Evolutionary conservation across 1,284 basidiomycete species (phyloP), one percentile per base, ranked within the genome.

Genomic region (Cryptococcus jaspeensis): DNA sequence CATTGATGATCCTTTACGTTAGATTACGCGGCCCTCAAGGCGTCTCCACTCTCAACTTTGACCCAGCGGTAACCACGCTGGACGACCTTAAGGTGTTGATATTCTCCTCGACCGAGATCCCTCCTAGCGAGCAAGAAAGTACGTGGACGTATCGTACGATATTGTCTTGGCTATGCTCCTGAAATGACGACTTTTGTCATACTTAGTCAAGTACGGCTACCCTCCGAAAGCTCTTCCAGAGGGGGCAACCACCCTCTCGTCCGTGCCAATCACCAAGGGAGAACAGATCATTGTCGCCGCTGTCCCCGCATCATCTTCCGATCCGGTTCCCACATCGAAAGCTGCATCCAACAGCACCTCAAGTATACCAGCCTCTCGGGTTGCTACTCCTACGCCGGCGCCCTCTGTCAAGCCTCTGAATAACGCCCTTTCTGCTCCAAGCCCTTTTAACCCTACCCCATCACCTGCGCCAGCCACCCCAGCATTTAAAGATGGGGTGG

Each of bases 241-340:
- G n/a, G 84, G 86, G 4, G 84, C 87, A 58, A 82, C 89, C 16
- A 83, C 87, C 0, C 64, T 93, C 38, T 82, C 86, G 0, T 87
- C 87, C 55, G 82, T 94, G 23, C 90, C 89, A 12, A 79, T 94
- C 28, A 81, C 83, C 55, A 73, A 81, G 16, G 89, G 90, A 1
- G 92, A 94, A 59, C 90, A 92, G 76, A 82, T 94, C 55, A 89
- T 91, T 62, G 88, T 92, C 37, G 85, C 80, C 45, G 81, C 85
- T 59, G 54, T 58, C 8, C 67, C 65, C 3, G 3, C 53, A 13
- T 28, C 56, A 5, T 38, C 62, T 15, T 42, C 44, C 2, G 38
- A 62, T 6, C 38, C 62, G 46, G 39, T 47, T 32, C 38, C 53
- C 52, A n/a, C 38, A 8, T 16, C 43, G 16, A 40, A 16, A 55